Percentiles rank a stretch among this genome's conserved stretches.
These are phyloP conservation scores for Annulohypoxylon nitens DNA, from an alignment of 495 filamentous ascomycete species.

Conservation along the genomic window DNA sequence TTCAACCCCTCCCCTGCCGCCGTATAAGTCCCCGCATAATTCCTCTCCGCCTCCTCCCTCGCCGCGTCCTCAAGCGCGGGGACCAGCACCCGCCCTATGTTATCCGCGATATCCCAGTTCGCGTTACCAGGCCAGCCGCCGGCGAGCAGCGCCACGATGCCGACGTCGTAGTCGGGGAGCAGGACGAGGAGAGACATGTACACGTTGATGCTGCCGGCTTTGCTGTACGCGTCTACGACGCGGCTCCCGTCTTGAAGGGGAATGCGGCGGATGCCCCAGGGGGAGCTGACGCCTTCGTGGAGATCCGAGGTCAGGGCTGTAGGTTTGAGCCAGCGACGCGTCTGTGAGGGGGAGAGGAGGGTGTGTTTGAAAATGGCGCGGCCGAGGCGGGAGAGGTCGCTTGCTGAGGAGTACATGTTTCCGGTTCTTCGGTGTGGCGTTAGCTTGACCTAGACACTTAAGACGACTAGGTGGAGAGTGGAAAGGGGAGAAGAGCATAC, in stretches of 20 bases:
- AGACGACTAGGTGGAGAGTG: neutral
- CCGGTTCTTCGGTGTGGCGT: slow-evolving; percentile 57
- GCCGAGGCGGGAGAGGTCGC: slow-evolving; percentile 66
- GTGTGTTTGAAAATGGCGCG: slow-evolving; percentile 66
- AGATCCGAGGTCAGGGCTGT: slow-evolving; percentile 61
- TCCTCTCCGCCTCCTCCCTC: slow-evolving; percentile 56
- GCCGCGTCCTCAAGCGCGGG: slow-evolving; percentile 62
- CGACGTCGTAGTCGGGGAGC: slow-evolving; percentile 67
- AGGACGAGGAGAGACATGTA: slow-evolving; percentile 65
- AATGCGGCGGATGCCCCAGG: slow-evolving; percentile 69
- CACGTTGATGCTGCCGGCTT: slow-evolving; percentile 64
- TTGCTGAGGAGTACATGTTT: slow-evolving; percentile 67
- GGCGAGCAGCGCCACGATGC: slow-evolving; percentile 53
- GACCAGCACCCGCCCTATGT: slow-evolving; percentile 57
- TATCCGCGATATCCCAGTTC: slow-evolving; percentile 62
- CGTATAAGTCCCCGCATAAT: slow-evolving; percentile 60
- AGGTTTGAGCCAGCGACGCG: slow-evolving; percentile 71
- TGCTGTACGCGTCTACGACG: slow-evolving; percentile 66
- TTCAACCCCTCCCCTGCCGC: slow-evolving; percentile 24
- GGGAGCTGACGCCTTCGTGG: slow-evolving; percentile 62
- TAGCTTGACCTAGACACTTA: neutral
- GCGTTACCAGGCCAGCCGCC: slow-evolving; percentile 64
- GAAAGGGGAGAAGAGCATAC: slow-evolving; percentile 49
- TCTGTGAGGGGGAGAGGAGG: slow-evolving; percentile 59
- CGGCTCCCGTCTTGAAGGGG: slow-evolving; percentile 56